Percentiles rank a stretch among this genome's conserved stretches.
Evolutionary conservation across 306 rosid species (phyloP).

Genomic region (Canavalia gladiata): DNA sequence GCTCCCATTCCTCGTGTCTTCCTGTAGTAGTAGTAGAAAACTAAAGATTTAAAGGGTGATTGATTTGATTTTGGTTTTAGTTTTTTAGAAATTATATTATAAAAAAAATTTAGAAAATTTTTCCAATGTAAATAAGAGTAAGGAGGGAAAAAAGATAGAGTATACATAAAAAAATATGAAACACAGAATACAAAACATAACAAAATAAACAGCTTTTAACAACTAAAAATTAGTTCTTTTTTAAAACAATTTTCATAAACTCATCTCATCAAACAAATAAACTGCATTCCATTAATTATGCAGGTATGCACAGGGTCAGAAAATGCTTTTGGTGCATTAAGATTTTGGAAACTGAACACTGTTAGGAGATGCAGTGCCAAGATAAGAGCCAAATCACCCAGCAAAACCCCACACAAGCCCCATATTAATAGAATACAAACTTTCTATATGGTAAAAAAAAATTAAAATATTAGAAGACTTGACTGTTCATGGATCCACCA

Average conservation of each 20-base stretch:
- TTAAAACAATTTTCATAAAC: too few species aligned
- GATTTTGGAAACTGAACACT: not conserved
- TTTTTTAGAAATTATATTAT: too few species aligned
- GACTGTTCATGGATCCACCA: not conserved
- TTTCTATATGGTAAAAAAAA: not conserved
- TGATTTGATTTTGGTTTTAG: not conserved
- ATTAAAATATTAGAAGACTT: not conserved
- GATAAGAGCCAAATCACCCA: not conserved
- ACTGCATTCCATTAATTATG: not conserved
- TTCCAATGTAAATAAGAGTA: not conserved
- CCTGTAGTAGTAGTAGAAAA: conserved; percentile 38
- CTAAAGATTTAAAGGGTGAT: not conserved
- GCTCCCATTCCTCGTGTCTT: conserved; percentile 84
- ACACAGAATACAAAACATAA: not conserved
- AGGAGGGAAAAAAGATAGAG: not conserved
- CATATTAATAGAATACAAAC: not conserved
- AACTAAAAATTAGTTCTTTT: too few species aligned
- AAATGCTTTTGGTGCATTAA: not conserved
- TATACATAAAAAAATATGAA: not conserved
- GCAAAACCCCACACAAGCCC: not conserved
- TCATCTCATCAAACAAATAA: not conserved
- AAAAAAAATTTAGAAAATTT: too few species aligned
- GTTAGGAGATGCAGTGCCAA: not conserved
- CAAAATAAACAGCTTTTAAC: too few species aligned
- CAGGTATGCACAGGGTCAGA: too few species aligned